These are phyloP conservation scores for Potentilla sterilis DNA, from an alignment of 306 rosid genomes.

Conservation along the genomic window DNA sequence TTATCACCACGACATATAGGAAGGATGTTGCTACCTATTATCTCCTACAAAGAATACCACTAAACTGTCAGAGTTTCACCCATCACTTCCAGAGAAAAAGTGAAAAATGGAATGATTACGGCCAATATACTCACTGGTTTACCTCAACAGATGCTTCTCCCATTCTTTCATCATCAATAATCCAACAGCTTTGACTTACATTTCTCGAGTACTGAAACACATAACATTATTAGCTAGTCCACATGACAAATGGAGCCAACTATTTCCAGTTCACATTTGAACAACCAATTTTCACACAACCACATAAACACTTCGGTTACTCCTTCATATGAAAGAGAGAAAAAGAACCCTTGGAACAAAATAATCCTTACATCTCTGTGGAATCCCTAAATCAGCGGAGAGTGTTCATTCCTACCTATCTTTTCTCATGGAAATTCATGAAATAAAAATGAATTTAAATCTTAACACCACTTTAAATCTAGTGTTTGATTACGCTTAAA, in stretches of 20 bases:
- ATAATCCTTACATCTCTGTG: neutral
- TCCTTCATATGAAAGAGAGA: neutral
- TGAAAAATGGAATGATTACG: slow-evolving; percentile 12
- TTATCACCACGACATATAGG: slow-evolving; percentile 72
- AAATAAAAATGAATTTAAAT: neutral
- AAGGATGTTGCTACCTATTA: slow-evolving; percentile 64
- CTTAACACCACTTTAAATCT: neutral
- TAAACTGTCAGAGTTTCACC: slow-evolving; percentile 28
- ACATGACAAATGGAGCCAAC: neutral
- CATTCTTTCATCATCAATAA: slow-evolving; percentile 91
- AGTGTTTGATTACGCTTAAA: neutral
- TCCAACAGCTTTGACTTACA: slow-evolving; percentile 95
- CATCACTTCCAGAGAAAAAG: slow-evolving; percentile 12
- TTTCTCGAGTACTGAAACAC: slow-evolving; percentile 84
- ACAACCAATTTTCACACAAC: neutral
- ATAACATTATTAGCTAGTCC: slow-evolving; percentile 15
- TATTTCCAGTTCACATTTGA: neutral
- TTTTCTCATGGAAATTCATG: neutral
- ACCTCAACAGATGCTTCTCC: slow-evolving; percentile 99
- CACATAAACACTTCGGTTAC: neutral
- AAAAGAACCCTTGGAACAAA: neutral
- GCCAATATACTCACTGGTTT: slow-evolving; percentile 24
- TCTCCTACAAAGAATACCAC: slow-evolving; percentile 54
- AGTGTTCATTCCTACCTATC: neutral
- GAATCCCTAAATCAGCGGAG: neutral